phyloP scores from a whole-genome alignment of 2,329 filamentous ascomycete genomes.

The Cladorrhinum sp. region DNA sequence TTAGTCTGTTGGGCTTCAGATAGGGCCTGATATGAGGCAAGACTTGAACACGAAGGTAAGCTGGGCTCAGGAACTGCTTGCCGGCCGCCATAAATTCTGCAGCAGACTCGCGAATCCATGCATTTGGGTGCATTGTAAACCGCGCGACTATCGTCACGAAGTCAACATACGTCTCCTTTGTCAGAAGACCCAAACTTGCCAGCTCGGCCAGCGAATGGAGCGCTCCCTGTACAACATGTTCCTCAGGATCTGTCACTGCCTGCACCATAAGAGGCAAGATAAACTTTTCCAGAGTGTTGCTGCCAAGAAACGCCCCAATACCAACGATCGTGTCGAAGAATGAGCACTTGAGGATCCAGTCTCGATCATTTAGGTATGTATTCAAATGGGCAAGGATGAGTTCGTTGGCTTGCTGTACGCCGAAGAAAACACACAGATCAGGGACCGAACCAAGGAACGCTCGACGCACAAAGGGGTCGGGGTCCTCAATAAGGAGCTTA shows the following conservation, averaged over 20 bases:
- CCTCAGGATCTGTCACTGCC: slow-evolving; percentile 86
- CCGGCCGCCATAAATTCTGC: slow-evolving; percentile 78
- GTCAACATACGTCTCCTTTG: slow-evolving; percentile 81
- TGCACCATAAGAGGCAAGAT: slow-evolving; percentile 95
- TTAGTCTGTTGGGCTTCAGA: slow-evolving; percentile 67
- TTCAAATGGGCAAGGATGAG: slow-evolving; percentile 95
- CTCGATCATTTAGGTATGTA: slow-evolving; percentile 92
- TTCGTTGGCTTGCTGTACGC: slow-evolving; percentile 86
- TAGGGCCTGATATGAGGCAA: slow-evolving; percentile 78
- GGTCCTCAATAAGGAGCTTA: slow-evolving; percentile 84
- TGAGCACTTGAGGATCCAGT: slow-evolving; percentile 95
- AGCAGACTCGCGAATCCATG: slow-evolving; percentile 91
- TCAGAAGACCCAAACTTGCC: slow-evolving; percentile 82
- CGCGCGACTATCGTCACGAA: slow-evolving; percentile 77
- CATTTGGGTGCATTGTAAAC: slow-evolving; percentile 89
- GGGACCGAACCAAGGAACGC: slow-evolving; percentile 91
- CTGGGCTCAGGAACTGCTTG: slow-evolving; percentile 69
- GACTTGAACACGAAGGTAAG: slow-evolving; percentile 81
- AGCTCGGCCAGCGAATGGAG: slow-evolving; percentile 85
- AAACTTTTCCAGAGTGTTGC: slow-evolving; percentile 87
- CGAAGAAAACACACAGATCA: slow-evolving; percentile 91
- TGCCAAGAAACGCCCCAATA: slow-evolving; percentile 86
- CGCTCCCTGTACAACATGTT: slow-evolving; percentile 89
- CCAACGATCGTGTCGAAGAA: slow-evolving; percentile 96
- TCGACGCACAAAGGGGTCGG: slow-evolving; percentile 78